A percentile compares a stretch with the other conserved stretches of the same genome.
phyloP scores from a whole-genome alignment of 1,139 yeast genomes.

The Kodamaea anthophila region DNA sequence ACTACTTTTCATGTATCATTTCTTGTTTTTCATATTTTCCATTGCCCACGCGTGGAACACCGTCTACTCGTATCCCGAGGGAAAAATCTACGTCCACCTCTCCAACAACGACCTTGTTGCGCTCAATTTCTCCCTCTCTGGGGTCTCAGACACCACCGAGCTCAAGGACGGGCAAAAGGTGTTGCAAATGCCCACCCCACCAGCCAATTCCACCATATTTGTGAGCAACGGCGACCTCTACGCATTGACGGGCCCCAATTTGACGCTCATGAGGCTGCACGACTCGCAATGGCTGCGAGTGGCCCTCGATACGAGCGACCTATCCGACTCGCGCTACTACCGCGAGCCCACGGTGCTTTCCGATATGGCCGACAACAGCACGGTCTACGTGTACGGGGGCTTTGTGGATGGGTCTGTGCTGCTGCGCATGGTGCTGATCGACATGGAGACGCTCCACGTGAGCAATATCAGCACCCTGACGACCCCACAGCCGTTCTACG shows the following conservation, averaged over 20 bases:
- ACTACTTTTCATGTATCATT: background rate
- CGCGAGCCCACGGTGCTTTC: conserved; percentile 31
- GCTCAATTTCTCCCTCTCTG: conserved; percentile 32
- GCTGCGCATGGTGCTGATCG: conserved; percentile 30
- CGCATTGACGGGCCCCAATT: conserved; percentile 19
- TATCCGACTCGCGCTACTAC: conserved; percentile 28
- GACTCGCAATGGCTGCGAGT: conserved; percentile 20
- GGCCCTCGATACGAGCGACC: conserved; percentile 16
- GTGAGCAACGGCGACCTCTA: conserved; percentile 25
- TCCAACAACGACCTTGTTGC: conserved; percentile 31
- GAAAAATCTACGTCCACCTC: conserved; percentile 31
- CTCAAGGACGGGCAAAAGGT: conserved; percentile 18
- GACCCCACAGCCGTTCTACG: conserved; percentile 46
- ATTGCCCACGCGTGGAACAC: conserved; percentile 23
- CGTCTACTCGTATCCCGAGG: conserved; percentile 30
- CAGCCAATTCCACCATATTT: conserved; percentile 28
- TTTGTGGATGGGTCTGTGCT: conserved; percentile 22
- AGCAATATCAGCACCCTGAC: conserved; percentile 38
- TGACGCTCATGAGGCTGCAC: conserved; percentile 21
- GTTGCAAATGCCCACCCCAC: conserved; percentile 24
- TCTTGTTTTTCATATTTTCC: background rate
- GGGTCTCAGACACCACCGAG: conserved; percentile 16
- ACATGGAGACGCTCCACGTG: conserved; percentile 17
- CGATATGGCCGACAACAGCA: conserved; percentile 22
- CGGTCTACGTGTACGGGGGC: conserved; percentile 49